phyloP scores from a whole-genome alignment of 306 rosid species.

The Vigna unguiculata region DNA sequence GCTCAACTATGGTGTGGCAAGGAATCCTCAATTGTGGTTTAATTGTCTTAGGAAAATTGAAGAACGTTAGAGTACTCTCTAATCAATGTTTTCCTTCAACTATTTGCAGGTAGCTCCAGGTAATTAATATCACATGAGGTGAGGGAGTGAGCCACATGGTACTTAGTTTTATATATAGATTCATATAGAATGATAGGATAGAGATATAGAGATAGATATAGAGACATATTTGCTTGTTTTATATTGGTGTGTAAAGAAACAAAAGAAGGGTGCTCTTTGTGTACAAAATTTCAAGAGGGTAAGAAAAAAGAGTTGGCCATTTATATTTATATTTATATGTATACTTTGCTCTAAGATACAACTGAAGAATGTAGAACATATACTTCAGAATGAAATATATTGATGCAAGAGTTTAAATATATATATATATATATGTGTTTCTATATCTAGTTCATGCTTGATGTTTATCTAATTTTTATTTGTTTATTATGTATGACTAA shows the following conservation, averaged over 20 bases:
- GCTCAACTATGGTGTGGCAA: constrained; percentile 1
- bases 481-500: background rate
- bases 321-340: background rate
- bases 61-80: constrained; percentile 14
- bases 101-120: constrained; percentile 27
- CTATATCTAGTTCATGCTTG: background rate
- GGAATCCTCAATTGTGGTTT: constrained; percentile 9
- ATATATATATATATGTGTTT: background rate
- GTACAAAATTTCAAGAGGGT: constrained; percentile 27
- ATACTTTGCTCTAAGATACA: constrained; percentile 33
- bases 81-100: constrained; percentile 37
- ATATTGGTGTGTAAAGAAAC: constrained; percentile 42
- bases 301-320: constrained; percentile 15
- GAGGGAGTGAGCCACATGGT: constrained; percentile 38
- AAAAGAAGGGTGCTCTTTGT: constrained; percentile 43
- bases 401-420: constrained; percentile 26
- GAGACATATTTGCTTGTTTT: constrained; percentile 29
- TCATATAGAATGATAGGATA: background rate
- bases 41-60: constrained; percentile 26
- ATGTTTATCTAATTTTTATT: background rate
- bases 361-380: background rate
- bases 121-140: constrained; percentile 28
- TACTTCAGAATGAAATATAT: constrained; percentile 26
- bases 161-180: constrained; percentile 22
- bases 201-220: constrained; percentile 11